Evolutionary conservation across 192 early-diverging fungal genomes (phyloP), one percentile per base, ranked within the genome.

Genomic region (Gaertneriomyces sp.): DNA sequence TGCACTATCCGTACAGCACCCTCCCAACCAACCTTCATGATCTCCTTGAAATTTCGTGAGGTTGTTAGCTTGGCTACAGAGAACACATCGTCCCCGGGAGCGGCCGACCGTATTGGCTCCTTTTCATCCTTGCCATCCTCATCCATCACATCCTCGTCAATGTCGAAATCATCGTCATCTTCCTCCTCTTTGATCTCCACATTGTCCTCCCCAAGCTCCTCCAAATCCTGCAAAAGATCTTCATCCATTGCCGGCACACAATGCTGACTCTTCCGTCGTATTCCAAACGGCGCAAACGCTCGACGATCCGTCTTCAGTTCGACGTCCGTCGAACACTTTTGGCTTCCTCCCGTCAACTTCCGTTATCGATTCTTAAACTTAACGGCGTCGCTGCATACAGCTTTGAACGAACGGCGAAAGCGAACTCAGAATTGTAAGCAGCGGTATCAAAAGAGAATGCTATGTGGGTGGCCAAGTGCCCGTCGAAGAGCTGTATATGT

Each of bases 171-270:
- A n/a, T 73, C 74, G 16, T 76, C 73, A 1, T 79, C 73, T 5
- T 82, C 81, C 42, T 82, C 81, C 25, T 33, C 25, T 33, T 33
- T 33, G 25, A 33, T 33, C 2, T 33, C 25, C 25, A 33, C 25
- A 33, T 33, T 33, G 51, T 73, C 73, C 7, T 72, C 71, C 50
- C 59, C 71, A 47, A 63, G 64, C 20, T 73, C 74, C 49, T 93
- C 91, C 33, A 94, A 81, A 63, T 98, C 95, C n/a, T 88, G 87
- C 16, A 91, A 78, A 38, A 96, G 74, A 69, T 94, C 93, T 60
- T 94, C 89, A 44, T 92, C 89, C 66, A 92, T 75, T 56, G 14
- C 0, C 25, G 25, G 25, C 25, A 33, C 25, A 33, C 25, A 33
- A 33, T 33, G 25, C 25, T 33, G 25, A 33, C 25, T 33, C 25